phyloP scores from a whole-genome alignment of 2,329 filamentous ascomycete genomes.

The Fusarium heterosporum region DNA sequence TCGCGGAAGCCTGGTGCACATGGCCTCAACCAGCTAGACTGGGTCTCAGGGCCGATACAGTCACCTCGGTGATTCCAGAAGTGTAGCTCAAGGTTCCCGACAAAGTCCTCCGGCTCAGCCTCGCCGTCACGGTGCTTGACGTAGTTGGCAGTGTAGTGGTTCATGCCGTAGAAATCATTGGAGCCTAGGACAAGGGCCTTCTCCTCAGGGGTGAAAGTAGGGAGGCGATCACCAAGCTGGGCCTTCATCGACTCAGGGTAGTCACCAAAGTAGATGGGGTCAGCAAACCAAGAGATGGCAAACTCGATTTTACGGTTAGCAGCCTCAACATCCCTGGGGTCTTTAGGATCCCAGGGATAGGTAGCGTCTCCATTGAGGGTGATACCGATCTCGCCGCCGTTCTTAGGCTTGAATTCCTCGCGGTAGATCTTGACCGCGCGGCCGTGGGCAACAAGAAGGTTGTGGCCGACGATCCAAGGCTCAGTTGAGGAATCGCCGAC shows the following conservation, averaged over 20 bases:
- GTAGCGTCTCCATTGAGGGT: constrained; percentile 87
- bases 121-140: constrained; percentile 76
- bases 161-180: constrained; percentile 96
- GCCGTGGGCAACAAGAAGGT: constrained; percentile 82
- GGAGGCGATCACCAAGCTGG: constrained; percentile 83
- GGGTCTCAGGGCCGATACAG: constrained; percentile 83
- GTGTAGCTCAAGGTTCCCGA: constrained; percentile 80
- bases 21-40: constrained; percentile 84
- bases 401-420: constrained; percentile 79
- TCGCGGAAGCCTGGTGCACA: constrained; percentile 81
- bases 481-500: constrained; percentile 81
- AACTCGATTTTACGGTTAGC: constrained; percentile 87
- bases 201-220: constrained; percentile 79
- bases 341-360: constrained; percentile 84
- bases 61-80: constrained; percentile 78
- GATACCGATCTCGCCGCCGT: constrained; percentile 85
- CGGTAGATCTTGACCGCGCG: constrained; percentile 85
- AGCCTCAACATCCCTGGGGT: constrained; percentile 80
- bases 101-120: constrained; percentile 73
- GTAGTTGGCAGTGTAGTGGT: constrained; percentile 92
- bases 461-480: constrained; percentile 86
- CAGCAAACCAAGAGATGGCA: constrained; percentile 87
- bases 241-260: constrained; percentile 87
- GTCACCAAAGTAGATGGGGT: constrained; percentile 85
- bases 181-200: constrained; percentile 80